phyloP scores from a whole-genome alignment of 495 filamentous ascomycete genomes.

The Penicillium flavigenum region DNA sequence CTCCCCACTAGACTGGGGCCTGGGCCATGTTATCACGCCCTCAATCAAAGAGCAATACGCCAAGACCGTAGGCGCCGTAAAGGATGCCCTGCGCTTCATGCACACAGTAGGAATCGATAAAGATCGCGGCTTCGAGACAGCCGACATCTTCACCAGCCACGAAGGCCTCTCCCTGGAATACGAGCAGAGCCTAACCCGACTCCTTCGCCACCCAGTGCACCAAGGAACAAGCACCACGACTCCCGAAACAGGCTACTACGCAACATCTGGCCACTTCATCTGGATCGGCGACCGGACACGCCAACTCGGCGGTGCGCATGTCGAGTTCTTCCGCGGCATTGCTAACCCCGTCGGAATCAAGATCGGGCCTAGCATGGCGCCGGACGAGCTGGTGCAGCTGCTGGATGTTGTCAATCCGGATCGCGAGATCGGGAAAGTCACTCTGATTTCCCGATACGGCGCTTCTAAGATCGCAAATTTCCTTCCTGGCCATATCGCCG shows the following conservation, averaged over 20 bases:
- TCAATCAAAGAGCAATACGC: conserved; percentile 81
- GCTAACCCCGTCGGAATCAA: conserved; percentile 96
- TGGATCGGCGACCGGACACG: conserved; percentile 98
- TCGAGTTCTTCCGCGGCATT: conserved; percentile 96
- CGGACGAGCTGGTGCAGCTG: conserved; percentile 68
- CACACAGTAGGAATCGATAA: conserved; percentile 89
- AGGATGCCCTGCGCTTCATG: conserved; percentile 93
- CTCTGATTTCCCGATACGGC: conserved; percentile 93
- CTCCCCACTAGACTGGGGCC: conserved; percentile 88
- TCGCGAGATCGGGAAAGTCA: conserved; percentile 84
- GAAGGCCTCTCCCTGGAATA: conserved; percentile 95
- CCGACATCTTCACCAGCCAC: conserved; percentile 93
- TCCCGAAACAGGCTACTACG: conserved; percentile 57
- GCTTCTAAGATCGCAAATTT: conserved; percentile 66
- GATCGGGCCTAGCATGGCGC: conserved; percentile 80
- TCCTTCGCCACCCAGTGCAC: conserved; percentile 56
- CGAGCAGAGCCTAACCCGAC: conserved; percentile 79
- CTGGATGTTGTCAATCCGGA: conserved; percentile 81
- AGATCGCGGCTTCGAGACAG: conserved; percentile 78
- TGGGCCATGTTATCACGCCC: conserved; percentile 88
- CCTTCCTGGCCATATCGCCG: conserved; percentile 79
- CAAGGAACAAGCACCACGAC: conserved; percentile 14
- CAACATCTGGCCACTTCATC: conserved; percentile 94
- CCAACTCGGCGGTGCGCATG: conserved; percentile 85
- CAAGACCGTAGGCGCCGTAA: conserved; percentile 77